Evolutionary conservation across 2,329 filamentous ascomycete genomes (phyloP).

Genomic region (Trichoderma polysporum): DNA sequence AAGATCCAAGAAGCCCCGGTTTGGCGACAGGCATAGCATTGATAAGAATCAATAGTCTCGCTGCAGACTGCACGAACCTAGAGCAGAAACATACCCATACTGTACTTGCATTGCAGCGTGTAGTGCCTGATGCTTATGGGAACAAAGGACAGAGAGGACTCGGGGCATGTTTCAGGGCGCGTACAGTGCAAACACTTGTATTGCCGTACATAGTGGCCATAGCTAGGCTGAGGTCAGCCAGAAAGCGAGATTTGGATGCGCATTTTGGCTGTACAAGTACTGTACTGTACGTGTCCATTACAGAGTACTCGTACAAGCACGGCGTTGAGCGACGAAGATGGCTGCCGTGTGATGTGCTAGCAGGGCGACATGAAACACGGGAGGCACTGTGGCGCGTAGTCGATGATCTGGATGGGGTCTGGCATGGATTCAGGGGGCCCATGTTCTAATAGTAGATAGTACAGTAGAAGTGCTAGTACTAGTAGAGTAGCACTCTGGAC

Average conservation of each 20-base stretch:
- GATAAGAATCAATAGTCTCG: not conserved
- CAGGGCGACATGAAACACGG: conserved; percentile 22
- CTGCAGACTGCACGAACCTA: not conserved
- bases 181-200: not conserved
- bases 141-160: no score
- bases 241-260: conserved; percentile 1
- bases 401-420: conserved; percentile 20
- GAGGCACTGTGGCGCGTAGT: conserved; percentile 18
- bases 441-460: not conserved
- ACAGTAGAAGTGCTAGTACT: not conserved
- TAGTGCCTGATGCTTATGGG: no score
- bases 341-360: conserved; percentile 9
- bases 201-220: not conserved
- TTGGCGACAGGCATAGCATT: conserved; percentile 1
- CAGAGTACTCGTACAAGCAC: no score
- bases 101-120: not conserved
- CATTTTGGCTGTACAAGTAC: not conserved
- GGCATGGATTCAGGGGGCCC: not conserved
- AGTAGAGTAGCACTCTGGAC: not conserved
- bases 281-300: not conserved
- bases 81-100: not conserved
- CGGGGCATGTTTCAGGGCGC: not conserved
- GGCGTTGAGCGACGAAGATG: not conserved
- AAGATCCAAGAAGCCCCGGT: not conserved
- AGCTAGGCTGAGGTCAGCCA: not conserved